Base-by-base conservation (phyloP, 305 asterid genomes). In the Rubia peregrina region DNA sequence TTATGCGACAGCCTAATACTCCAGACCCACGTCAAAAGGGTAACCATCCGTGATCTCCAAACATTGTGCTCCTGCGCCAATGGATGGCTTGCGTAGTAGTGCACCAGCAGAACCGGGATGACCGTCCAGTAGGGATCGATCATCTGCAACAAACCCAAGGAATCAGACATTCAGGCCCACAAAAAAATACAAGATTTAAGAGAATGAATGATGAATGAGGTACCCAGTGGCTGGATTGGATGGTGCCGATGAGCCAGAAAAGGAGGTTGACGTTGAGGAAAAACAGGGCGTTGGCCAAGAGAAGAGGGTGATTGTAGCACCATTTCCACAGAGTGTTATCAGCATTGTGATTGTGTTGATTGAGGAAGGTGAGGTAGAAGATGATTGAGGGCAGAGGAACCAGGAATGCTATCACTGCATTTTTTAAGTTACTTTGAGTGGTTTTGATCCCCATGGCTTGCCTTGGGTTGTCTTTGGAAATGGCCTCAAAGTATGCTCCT, bases 201-300 rank as follows among this genome's bases (percentile, higher is more conserved):
- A 0, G 30, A 41, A 16, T 4, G 16, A 8, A 19, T 21, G 24
- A 42, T 26, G 24, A 38, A 65, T n/a, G 30, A 79, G 80, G 26
- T 71, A 90, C 96, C 98, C 98, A 93, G 80, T 93, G 98, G 78
- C 83, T 88, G 21, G 95, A 88, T 65, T 89, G 98, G 68, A 88
- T 77, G 53, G 81, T 75, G 49, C 91, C 96, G 59, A 90, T 79
- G 46, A 87, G 5, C 96, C 94, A 89, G 82, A 93, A 93, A 36
- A 88, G 83, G 51, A 90, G 59, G 72, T 88, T 82, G 77, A 93
- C 91, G 79, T 93, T 93, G 78, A 90, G 48, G 80, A 90, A 90
- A 83, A 93, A 93, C 78, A 88, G 77, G 42, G 68, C 21, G 79
- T 90, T 81, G 78, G 96, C 89, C 22, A 93, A 69, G 17, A 88